Percentiles rank a stretch among this genome's conserved stretches.
phyloP scores from a whole-genome alignment of 1,139 yeast genomes.

The Candida albicans region DNA sequence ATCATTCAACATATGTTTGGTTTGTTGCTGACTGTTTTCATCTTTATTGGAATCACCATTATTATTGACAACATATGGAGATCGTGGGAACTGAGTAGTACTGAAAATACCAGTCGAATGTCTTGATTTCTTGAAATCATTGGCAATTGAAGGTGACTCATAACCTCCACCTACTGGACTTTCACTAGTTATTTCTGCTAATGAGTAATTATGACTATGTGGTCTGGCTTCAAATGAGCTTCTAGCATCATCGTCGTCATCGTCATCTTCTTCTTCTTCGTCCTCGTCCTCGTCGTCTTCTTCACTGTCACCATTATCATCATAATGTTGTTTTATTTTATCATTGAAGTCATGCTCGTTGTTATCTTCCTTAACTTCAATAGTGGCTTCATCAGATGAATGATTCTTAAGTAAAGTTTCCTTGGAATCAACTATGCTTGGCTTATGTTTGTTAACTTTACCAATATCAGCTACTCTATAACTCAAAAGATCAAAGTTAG shows the following conservation, averaged over 20 bases:
- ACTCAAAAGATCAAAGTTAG: constrained; percentile 33
- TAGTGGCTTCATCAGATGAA: neutral
- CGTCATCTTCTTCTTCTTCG: constrained; percentile 16
- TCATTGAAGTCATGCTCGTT: neutral
- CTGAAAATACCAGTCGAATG: constrained; percentile 33
- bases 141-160: constrained; percentile 7
- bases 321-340: constrained; percentile 3
- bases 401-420: constrained; percentile 23
- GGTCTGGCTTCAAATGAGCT: constrained; percentile 5
- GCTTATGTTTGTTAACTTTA: constrained; percentile 22
- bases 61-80: constrained; percentile 14
- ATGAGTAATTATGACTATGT: constrained; percentile 4
- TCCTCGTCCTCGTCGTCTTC: constrained; percentile 8
- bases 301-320: constrained; percentile 6
- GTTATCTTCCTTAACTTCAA: constrained; percentile 5
- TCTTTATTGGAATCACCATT: constrained; percentile 8
- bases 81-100: constrained; percentile 15
- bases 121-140: constrained; percentile 19
- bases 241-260: constrained; percentile 13
- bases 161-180: constrained; percentile 8
- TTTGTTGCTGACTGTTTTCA: neutral
- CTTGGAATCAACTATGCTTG: constrained; percentile 30
- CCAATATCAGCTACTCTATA: constrained; percentile 35
- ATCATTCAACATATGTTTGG: constrained; percentile 7
- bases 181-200: constrained; percentile 4